Evolutionary conservation across 805 yeast species (phyloP).

Genomic region (Candida sakaeoensis): DNA sequence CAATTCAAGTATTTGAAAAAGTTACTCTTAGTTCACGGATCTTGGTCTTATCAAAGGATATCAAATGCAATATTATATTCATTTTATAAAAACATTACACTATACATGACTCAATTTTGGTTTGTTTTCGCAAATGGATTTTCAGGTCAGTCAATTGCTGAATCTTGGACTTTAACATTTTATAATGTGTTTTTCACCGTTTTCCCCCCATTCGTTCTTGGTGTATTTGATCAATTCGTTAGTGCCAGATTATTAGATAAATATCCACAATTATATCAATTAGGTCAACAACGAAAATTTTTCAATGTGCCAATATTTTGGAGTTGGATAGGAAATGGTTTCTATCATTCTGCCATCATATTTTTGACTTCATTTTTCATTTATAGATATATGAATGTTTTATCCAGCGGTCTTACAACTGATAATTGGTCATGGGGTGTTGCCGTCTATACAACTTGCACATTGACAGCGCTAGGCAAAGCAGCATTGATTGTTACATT

Average conservation of each 20-base stretch:
- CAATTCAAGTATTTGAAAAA: slow-evolving; percentile 86
- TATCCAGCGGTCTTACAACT: slow-evolving; percentile 64
- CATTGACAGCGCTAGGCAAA: slow-evolving; percentile 86
- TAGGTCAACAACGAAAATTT: slow-evolving; percentile 86
- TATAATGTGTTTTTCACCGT: slow-evolving; percentile 94
- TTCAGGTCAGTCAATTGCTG: slow-evolving; percentile 94
- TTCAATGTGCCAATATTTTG: slow-evolving; percentile 90
- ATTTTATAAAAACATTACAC: slow-evolving; percentile 90
- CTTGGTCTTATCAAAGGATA: slow-evolving; percentile 96
- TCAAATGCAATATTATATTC: slow-evolving; percentile 91
- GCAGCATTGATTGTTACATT: slow-evolving; percentile 88
- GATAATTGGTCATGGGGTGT: slow-evolving; percentile 97
- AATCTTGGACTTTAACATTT: slow-evolving; percentile 96
- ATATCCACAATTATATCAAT: slow-evolving; percentile 87
- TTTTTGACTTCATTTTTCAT: slow-evolving; percentile 70
- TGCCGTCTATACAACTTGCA: slow-evolving; percentile 80
- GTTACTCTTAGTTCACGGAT: slow-evolving; percentile 86
- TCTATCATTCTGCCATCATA: slow-evolving; percentile 85
- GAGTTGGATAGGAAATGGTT: slow-evolving; percentile 97
- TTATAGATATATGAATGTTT: slow-evolving; percentile 62
- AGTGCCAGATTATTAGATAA: slow-evolving; percentile 84
- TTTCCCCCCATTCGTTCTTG: slow-evolving; percentile 92
- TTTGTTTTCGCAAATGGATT: slow-evolving; percentile 87
- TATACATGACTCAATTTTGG: slow-evolving; percentile 99
- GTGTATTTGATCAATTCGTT: slow-evolving; percentile 95